Conservation (phyloP, 805 yeast species). For the Candida boidinii region DNA sequence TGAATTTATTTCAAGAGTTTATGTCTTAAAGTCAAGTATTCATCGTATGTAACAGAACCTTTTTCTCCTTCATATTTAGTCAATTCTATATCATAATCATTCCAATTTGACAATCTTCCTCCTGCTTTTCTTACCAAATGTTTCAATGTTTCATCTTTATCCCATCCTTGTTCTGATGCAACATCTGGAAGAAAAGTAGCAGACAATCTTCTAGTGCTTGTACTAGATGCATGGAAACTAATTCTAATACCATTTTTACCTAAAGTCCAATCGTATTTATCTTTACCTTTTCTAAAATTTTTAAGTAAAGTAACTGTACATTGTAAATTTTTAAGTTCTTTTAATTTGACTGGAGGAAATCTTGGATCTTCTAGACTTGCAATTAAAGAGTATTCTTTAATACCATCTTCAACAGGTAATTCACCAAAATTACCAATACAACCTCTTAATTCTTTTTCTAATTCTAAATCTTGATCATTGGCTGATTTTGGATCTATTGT, state of each 20-base stretch:
- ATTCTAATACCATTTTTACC: conserved; percentile 80
- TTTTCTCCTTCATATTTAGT: conserved; percentile 51
- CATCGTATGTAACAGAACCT: conserved; percentile 30
- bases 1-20: not conserved
- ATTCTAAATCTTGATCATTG: conserved; percentile 10
- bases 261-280: conserved; percentile 65
- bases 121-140: conserved; percentile 75
- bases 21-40: conserved; percentile 23
- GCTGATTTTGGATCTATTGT: too few relatives aligned
- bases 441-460: conserved; percentile 52
- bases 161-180: conserved; percentile 83
- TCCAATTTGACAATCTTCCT: conserved; percentile 12
- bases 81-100: conserved; percentile 31
- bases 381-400: conserved; percentile 50
- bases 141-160: conserved; percentile 57
- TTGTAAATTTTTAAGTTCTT: conserved; percentile 47
- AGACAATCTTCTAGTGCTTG: conserved; percentile 28
- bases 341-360: conserved; percentile 51
- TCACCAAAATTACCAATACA: conserved; percentile 86
- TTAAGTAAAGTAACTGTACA: conserved; percentile 59
- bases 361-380: conserved; percentile 77
- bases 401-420: conserved; percentile 45
- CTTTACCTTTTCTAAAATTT: conserved; percentile 43
- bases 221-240: conserved; percentile 29
- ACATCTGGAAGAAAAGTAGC: conserved; percentile 92